Base-by-base conservation (phyloP, 2,329 filamentous ascomycete genomes). In the Aspergillus candidus region DNA sequence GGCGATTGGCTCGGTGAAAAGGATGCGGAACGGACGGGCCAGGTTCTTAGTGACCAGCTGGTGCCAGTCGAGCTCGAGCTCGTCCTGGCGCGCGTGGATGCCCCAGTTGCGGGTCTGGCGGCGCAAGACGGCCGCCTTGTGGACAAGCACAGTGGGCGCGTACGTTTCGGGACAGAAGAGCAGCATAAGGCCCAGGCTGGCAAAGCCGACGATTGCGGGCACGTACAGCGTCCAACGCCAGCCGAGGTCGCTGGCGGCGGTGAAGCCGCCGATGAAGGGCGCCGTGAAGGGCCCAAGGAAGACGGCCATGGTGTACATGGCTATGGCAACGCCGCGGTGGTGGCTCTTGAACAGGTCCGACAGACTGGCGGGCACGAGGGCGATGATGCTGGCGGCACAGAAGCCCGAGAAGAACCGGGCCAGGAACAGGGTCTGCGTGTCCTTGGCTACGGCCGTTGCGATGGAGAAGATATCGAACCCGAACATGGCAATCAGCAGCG, bases 111-210 rank as follows among this genome's bases (percentile, higher is more conserved):
- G 41, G 5, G 52, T 55, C 27, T 56, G 52, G 11, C 50, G 48
- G 10, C 52, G 52, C 22, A 56, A 40, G 17, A 52, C 50, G 10
- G 44, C 41, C 2, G 54, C 54, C 13, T 55, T 55, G 15, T 55
- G 40, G 2, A 48, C 44, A 2, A 55, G 43, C 3, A 56, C 44
- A 2, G 49, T 30, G 3, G 76, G 76, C 1, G 74, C 69, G 49
- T 79, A 79, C 0, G 73, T 74, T 54, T 79, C 76, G 40, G 74
- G 61, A 11, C 75, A 63, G 56, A 77, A 75, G 17, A 60, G 5
- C 1, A 46, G 29, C 4, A 57, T 46, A 11, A 57, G 54, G 0
- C 48, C 59, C 11, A 74, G 68, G 4, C 66, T 62, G 11, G 58
- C 48, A 50, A 74, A 76, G 6, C 72, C 74, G 67, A 79, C 75